Conservation (phyloP, 2,329 filamentous ascomycete species). For the Fusarium tjaetaba region DNA sequence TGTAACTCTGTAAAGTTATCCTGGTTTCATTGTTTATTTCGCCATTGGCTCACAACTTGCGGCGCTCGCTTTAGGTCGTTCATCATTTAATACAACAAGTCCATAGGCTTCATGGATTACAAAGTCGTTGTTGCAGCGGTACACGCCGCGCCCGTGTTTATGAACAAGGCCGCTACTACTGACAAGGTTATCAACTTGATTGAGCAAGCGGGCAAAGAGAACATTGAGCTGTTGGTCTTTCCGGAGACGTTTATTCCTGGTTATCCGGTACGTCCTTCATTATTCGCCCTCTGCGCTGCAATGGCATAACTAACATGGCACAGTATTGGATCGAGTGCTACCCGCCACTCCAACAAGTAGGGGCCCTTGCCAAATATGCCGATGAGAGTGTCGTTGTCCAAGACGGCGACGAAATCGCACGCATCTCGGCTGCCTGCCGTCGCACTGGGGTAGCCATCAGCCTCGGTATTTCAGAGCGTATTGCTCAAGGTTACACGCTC, state of each 20-base stretch:
- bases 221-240: background rate
- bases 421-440: background rate
- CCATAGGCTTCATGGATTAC: background rate
- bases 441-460: background rate
- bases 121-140: background rate
- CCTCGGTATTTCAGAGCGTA: background rate
- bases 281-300: background rate
- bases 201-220: background rate
- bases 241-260: background rate
- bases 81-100: no score
- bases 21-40: background rate
- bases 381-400: background rate
- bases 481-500: background rate
- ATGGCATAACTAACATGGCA: background rate
- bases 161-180: background rate
- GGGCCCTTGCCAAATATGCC: background rate
- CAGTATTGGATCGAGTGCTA: background rate
- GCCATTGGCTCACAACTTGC: no score
- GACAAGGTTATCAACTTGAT: background rate
- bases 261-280: background rate
- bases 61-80: no score
- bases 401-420: background rate
- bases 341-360: background rate
- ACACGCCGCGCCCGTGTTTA: background rate
- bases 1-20: background rate